Conservation (phyloP, 306 rosid species). For the Lathyrus tuberosus region DNA sequence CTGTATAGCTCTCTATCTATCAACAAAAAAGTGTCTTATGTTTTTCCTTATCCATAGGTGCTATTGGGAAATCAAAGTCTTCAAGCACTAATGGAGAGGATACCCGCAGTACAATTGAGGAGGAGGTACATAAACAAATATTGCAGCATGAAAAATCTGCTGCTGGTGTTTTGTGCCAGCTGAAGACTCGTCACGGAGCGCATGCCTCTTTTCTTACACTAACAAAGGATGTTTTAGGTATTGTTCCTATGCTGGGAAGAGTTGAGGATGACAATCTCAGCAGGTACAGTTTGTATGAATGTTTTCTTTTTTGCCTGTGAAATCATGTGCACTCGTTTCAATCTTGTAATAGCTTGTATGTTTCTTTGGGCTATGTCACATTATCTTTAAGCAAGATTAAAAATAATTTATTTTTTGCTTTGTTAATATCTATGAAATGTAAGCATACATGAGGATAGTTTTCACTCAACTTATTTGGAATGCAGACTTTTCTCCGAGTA, state of each 20-base stretch:
- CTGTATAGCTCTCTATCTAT: constrained; percentile 20
- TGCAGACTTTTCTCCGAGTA: constrained; percentile 87
- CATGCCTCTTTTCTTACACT: constrained; percentile 53
- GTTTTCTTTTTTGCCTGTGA: constrained; percentile 26
- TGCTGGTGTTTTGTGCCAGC: constrained; percentile 68
- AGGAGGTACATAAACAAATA: constrained; percentile 65
- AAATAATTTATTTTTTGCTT: constrained; percentile 5
- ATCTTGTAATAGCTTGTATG: constrained; percentile 23
- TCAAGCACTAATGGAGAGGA: constrained; percentile 49
- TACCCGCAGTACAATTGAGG: constrained; percentile 36
- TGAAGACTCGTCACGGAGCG: constrained; percentile 57
- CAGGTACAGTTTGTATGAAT: constrained; percentile 51
- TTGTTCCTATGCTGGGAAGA: constrained; percentile 76
- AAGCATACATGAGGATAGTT: no score
- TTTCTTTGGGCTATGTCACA: constrained; percentile 12
- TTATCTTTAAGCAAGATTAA: constrained; percentile 9
- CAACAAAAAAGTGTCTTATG: constrained; percentile 33
- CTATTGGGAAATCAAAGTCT: constrained; percentile 56
- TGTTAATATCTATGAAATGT: constrained; percentile 27
- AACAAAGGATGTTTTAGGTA: constrained; percentile 71
- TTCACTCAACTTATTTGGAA: no score
- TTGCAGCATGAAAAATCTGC: constrained; percentile 66
- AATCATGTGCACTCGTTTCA: constrained; percentile 10
- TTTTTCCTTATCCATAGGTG: constrained; percentile 40
- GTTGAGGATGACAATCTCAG: constrained; percentile 72